Evolutionary conservation across 2,329 filamentous ascomycete genomes (phyloP), one percentile per base, ranked within the genome.

Genomic region (Microsporum audouinii): DNA sequence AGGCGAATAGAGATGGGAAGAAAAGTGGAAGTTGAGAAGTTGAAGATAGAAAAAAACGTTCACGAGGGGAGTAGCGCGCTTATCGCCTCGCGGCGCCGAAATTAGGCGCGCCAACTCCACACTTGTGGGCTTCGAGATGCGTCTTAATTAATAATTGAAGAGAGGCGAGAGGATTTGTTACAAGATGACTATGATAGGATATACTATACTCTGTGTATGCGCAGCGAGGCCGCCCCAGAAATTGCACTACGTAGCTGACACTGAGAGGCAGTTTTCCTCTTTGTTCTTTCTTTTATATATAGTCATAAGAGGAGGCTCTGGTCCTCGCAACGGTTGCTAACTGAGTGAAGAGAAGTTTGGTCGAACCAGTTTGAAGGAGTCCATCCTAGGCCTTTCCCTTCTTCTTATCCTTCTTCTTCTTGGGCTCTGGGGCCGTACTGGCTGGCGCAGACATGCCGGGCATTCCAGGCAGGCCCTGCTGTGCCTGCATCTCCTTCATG

Each of bases 401-500:
- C 72, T 79, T 80, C 70, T 79, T 79, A 60, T 78, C 73, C 66
- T 80, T 78, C 68, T 80, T 78, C 64, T 73, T 76, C 69, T 75
- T 77, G 61, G 55, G 64, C 56, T 74, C 71, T 4, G 64, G 66
- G 2, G 66, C 66, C n/a, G 66, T 65, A 31, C 83, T 82, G 5
- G 78, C 78, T 62, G 81, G 78, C n/a, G 14, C 14, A 17, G 51
- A 34, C 58, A 73, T 73, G 36, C 71, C 71, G 2, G 74, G 72
- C 67, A 75, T 71, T 3, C 75, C 75, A 3, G 74, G 73, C 68
- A 78, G 72, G 3, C 75, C 75, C 65, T 76, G 71, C 65, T 76
- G 71, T 66, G 77, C 78, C 65, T 82, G 79, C 89, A 97, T 95
- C 77, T 95, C 90, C 70, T 85, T 87, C 91, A 97, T 96, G 81